Conservation (phyloP, 805 yeast species). For the Soucietia sequanensis region DNA sequence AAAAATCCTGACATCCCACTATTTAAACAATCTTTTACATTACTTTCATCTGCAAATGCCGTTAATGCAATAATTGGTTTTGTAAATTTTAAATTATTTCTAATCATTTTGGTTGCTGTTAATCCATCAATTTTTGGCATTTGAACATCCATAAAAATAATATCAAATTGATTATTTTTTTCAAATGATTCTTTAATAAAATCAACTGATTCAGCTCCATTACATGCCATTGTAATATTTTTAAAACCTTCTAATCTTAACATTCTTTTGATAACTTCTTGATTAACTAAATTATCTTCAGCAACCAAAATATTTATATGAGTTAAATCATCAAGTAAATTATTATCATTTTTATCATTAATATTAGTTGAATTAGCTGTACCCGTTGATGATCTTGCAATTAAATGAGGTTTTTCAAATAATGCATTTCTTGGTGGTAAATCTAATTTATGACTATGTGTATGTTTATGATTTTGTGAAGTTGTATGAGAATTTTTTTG, state of each 20-base stretch:
- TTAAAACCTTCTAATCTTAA: slow-evolving; percentile 75
- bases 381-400: slow-evolving; percentile 50
- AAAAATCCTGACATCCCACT: slow-evolving; percentile 94
- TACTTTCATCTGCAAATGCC: slow-evolving; percentile 92
- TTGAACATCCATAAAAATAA: slow-evolving; percentile 95
- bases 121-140: slow-evolving; percentile 95
- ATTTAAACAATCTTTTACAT: slow-evolving; percentile 77
- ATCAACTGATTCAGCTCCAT: slow-evolving; percentile 87
- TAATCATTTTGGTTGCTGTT: slow-evolving; percentile 71
- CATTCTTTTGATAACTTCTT: slow-evolving; percentile 91
- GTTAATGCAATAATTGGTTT: slow-evolving; percentile 91
- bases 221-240: slow-evolving; percentile 75
- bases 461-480: too few species aligned
- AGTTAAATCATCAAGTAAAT: slow-evolving; percentile 24
- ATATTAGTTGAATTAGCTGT: slow-evolving; percentile 39
- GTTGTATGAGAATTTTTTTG: too few species aligned
- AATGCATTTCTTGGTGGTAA: slow-evolving; percentile 10
- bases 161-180: slow-evolving; percentile 50
- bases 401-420: slow-evolving; percentile 44
- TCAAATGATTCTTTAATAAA: slow-evolving; percentile 51
- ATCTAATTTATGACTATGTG: slow-evolving; percentile 5
- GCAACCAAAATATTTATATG: slow-evolving; percentile 71
- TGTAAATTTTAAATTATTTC: slow-evolving; percentile 56
- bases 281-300: slow-evolving; percentile 92
- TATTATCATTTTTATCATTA: slow-evolving; percentile 13